Conservation (phyloP, 2,329 filamentous ascomycete species). For the Trichoderma citrinoviride region DNA sequence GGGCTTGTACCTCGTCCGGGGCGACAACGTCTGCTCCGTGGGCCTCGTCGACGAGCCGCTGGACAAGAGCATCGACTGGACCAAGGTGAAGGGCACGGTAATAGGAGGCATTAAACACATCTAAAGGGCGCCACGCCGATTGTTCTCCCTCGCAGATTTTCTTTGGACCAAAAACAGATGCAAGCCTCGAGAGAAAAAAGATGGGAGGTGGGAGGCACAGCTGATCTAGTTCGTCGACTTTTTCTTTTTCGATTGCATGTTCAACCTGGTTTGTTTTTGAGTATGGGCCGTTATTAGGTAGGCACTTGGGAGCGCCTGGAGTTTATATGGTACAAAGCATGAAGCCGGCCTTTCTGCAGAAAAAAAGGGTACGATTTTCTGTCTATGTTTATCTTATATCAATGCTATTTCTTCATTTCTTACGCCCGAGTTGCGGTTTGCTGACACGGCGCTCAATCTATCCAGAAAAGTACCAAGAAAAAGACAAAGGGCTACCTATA, state of each 20-base stretch:
- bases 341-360: conserved; percentile 14
- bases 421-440: conserved; percentile 14
- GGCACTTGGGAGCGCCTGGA: conserved; percentile 8
- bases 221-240: background rate
- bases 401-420: background rate
- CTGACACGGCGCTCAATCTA: conserved; percentile 22
- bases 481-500: background rate
- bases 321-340: conserved; percentile 2
- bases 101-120: conserved; percentile 82
- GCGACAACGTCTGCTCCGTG: conserved; percentile 89
- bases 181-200: background rate
- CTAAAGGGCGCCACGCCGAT: conserved; percentile 32
- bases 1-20: conserved; percentile 86
- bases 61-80: conserved; percentile 90
- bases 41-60: conserved; percentile 87
- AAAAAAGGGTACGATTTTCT: conserved; percentile 24
- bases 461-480: background rate
- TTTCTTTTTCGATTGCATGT: background rate
- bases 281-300: background rate
- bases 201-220: background rate
- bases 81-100: conserved; percentile 77
- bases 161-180: background rate
- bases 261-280: background rate
- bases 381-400: conserved; percentile 10
- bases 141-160: too few relatives aligned